A percentile compares a stretch with the other conserved stretches of the same genome.
Evolutionary conservation across 73 alveolate genomes (phyloP).

Genomic region (Tetrahymena elliotti): DNA sequence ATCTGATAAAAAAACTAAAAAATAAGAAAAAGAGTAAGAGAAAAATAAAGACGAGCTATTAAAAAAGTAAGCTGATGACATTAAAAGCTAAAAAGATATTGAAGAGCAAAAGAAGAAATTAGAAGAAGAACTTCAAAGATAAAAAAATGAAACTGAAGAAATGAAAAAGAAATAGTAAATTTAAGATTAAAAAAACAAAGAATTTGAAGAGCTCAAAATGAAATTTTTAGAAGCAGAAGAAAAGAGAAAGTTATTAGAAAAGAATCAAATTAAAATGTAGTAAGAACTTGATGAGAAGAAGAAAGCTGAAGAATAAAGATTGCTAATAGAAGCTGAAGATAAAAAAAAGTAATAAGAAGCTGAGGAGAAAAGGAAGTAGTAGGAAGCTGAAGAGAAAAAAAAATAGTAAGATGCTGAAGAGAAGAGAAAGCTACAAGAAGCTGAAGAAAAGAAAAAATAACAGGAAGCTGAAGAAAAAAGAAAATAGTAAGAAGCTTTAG

Average conservation of each 20-base stretch:
- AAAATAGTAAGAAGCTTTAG: background rate
- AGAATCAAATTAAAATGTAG: background rate
- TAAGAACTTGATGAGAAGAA: background rate
- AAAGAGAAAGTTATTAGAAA: background rate
- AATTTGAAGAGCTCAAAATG: background rate
- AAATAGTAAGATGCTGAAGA: background rate
- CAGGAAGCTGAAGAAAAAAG: background rate
- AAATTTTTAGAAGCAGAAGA: background rate
- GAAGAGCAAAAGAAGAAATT: background rate
- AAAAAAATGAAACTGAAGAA: background rate
- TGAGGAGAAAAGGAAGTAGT: background rate
- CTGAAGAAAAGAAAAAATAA: background rate
- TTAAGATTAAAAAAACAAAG: background rate
- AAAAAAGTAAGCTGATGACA: background rate
- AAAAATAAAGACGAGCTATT: background rate
- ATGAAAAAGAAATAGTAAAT: background rate
- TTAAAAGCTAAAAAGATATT: background rate
- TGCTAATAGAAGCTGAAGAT: background rate
- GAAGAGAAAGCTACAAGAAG: background rate
- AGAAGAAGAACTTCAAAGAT: background rate
- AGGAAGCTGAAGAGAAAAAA: background rate
- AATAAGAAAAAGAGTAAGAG: background rate
- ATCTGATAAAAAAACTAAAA: background rate
- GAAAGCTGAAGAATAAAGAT: background rate
- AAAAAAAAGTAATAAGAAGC: background rate